phyloP scores from a whole-genome alignment of 805 yeast species.

The Spathaspora gorwiae region DNA sequence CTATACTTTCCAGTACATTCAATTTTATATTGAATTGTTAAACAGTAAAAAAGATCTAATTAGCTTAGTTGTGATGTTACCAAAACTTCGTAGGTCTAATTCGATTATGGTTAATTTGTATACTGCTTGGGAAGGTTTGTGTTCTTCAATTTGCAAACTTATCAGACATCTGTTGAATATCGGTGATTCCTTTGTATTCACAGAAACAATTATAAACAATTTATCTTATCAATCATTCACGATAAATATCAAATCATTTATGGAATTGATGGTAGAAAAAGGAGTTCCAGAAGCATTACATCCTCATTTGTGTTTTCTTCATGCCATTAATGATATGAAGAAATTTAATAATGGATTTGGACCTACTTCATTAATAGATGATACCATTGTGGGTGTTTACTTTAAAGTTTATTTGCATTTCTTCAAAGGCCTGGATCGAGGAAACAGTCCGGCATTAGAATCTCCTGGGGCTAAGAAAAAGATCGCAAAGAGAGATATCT shows the following conservation, averaged over 20 bases:
- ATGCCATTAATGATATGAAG: constrained; percentile 55
- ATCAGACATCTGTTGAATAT: constrained; percentile 43
- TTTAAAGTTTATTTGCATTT: constrained; percentile 41
- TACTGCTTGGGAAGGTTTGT: constrained; percentile 63
- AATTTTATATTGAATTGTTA: constrained; percentile 56
- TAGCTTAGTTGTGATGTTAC: constrained; percentile 55
- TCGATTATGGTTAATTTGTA: constrained; percentile 67
- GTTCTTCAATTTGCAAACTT: constrained; percentile 48
- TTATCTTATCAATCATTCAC: constrained; percentile 43
- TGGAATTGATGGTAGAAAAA: constrained; percentile 21
- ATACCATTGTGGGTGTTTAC: constrained; percentile 59
- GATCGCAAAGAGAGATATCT: constrained; percentile 39
- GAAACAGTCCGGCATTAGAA: constrained; percentile 11
- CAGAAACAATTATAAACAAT: constrained; percentile 49
- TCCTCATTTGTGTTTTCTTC: constrained; percentile 39
- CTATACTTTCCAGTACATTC: constrained; percentile 66
- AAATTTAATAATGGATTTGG: constrained; percentile 78
- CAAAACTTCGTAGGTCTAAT: constrained; percentile 72
- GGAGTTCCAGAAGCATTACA: constrained; percentile 36
- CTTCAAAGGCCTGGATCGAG: constrained; percentile 4
- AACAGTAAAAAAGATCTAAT: constrained; percentile 51
- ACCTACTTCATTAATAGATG: constrained; percentile 71
- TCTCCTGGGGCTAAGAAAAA: constrained; percentile 33
- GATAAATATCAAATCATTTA: constrained; percentile 26
- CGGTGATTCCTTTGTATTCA: constrained; percentile 38